Base-by-base conservation (phyloP, 2,329 filamentous ascomycete species). In the Coniochaeta sp. region DNA sequence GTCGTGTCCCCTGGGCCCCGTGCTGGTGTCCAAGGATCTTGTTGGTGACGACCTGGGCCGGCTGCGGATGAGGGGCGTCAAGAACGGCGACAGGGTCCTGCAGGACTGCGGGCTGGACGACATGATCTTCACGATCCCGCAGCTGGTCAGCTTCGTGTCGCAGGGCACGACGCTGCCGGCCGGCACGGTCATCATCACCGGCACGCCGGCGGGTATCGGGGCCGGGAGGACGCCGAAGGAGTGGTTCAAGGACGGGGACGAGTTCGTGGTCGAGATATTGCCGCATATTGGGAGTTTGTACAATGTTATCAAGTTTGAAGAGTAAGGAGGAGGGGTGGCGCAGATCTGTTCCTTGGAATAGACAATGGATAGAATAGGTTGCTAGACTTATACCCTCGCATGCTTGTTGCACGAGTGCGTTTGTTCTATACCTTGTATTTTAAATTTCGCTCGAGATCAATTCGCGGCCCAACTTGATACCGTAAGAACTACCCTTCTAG, bases 1-100 rank as follows among this genome's bases (percentile, higher is more conserved):
- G 30, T 75, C 79, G 2, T 84, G 81, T 60, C 83, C 83, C 0
- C 70, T 84, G 26, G 81, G 80, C 1, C 82, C 81, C 2, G 75
- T 75, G 1, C 66, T 85, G 4, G 82, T 81, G 12, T 81, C 75
- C 0, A 72, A 72, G 24, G 66, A 70, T 4, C 62, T 74, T 1
- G 69, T 82, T 52, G 70, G 73, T 3, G 76, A 82, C 63, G 73
- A n/a, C n/a, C n/a, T 75, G 2, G 70, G 71, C 3, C 69, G 70
- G 61, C 67, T 82, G 32, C 64, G 68, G 4, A 65, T 82, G 58
- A 72, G 73, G 28, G 77, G 78, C 6, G 59, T 77, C 22, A 77
- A 81, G 72, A 84, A 84, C 64, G 80, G 78, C 14, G 73, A 76
- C 32, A 28, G 2, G 24, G 75, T 80, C 14, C 69, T 84, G 67